A percentile compares a stretch with the other conserved stretches of the same genome.
phyloP scores from a whole-genome alignment of 805 yeast species.

The Starmerella bombicola region DNA sequence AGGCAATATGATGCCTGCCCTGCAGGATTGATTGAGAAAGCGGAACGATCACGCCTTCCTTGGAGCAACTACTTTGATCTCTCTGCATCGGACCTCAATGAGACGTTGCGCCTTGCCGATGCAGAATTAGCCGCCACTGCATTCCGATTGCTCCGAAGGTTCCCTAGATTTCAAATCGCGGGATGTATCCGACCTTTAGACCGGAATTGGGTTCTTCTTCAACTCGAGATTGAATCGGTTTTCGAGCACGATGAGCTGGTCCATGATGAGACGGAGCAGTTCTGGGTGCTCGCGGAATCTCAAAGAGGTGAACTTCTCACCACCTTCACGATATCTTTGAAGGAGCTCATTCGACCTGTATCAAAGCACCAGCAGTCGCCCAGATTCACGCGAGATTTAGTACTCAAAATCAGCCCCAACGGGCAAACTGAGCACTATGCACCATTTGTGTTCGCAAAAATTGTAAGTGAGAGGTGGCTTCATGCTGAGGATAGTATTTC shows the following conservation, averaged over 20 bases:
- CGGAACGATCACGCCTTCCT: conserved; percentile 72
- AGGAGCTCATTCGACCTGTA: not conserved
- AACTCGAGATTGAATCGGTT: conserved; percentile 51
- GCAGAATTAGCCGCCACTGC: conserved; percentile 46
- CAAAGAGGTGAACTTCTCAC: conserved; percentile 61
- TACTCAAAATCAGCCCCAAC: not conserved
- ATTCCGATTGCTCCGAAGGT: conserved; percentile 48
- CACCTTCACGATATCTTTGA: conserved; percentile 2
- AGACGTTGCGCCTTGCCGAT: conserved; percentile 48
- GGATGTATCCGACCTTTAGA: conserved; percentile 70
- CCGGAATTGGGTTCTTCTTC: conserved; percentile 50
- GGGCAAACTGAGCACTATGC: conserved; percentile 16
- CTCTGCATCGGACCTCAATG: conserved; percentile 62
- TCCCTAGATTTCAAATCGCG: conserved; percentile 53
- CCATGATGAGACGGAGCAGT: conserved; percentile 57
- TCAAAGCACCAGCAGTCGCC: not conserved
- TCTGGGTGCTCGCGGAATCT: conserved; percentile 65
- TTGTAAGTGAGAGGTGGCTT: conserved; percentile 76
- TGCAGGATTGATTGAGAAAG: conserved; percentile 49
- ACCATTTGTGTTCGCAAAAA: conserved; percentile 56
- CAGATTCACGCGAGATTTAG: not conserved
- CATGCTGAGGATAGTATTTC: conserved; percentile 58
- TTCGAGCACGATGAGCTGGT: conserved; percentile 65
- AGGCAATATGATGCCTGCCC: conserved; percentile 73
- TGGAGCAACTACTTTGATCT: conserved; percentile 67